Base-by-base conservation (phyloP, 768 basidiomycete species). In the Suillus plorans region DNA sequence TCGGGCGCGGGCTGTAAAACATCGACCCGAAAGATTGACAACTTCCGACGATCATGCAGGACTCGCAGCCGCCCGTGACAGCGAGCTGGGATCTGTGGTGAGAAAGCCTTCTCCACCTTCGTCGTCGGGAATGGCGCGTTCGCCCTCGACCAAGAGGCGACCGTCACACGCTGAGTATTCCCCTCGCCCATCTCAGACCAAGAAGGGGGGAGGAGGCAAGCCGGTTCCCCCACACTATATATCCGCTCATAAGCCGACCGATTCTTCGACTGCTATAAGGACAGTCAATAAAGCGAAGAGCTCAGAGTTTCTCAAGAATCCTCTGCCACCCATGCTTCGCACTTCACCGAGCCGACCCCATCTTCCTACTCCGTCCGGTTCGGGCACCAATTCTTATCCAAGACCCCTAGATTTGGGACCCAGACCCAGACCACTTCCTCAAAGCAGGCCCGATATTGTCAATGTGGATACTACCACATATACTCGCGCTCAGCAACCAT, bases 211-310 rank as follows among this genome's bases (percentile, higher is more conserved):
- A 8, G 75, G 75, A n/a, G 75, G 74, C 53, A 76, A 42, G 49
- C 61, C 64, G 20, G 73, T 69, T 28, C 76, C 76, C 39, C 12
- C 18, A 37, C 62, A 64, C 39, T 73, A 58, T 61, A 67, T 69
- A 42, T 58, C 76, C 18, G 63, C 63, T 25, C 71, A 68, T 68
- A 76, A 70, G 64, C 72, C 79, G 41, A 73, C 78, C 44, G 77
- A 83, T 58, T 60, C 71, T 20, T 69, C 69, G 57, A 59, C 75
- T 16, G 82, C 84, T 41, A 37, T 34, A 42, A 69, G 62, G 53
- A 4, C 61, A 2, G 25, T 76, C 36, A 76, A 72, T 67, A 72
- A 70, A 42, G 67, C 71, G 36, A 76, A 66, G 67, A 76, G 75
- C 50, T 66, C 74, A 44, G 75, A 76, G 49, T 65, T 69, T 66